Evolutionary conservation across 2,329 filamentous ascomycete species (phyloP).

Genomic region (Trematosphaeria pertusa): DNA sequence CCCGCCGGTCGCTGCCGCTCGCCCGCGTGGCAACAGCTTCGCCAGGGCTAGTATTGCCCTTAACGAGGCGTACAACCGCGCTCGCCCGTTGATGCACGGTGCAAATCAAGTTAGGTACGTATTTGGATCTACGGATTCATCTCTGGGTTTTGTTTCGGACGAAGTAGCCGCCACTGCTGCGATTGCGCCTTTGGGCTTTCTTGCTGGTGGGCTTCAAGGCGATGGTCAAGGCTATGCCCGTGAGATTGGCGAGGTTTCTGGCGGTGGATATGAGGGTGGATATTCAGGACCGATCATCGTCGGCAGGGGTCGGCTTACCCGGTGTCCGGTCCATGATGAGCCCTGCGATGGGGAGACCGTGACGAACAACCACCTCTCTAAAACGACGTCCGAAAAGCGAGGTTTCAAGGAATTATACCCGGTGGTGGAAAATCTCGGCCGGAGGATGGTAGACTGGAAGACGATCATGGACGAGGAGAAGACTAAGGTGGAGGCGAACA

Average conservation of each 20-base stretch:
- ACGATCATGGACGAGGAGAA: conserved; percentile 26
- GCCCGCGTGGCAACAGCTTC: conserved; percentile 16
- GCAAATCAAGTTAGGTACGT: too few species aligned
- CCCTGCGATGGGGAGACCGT: conserved; percentile 26
- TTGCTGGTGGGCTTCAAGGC: too few species aligned
- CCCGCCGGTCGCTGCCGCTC: too few species aligned
- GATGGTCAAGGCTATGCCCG: background rate
- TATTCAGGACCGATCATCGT: too few species aligned
- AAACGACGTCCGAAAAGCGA: background rate
- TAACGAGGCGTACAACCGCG: conserved; percentile 25
- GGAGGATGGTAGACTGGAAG: conserved; percentile 35
- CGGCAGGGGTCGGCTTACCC: too few species aligned
- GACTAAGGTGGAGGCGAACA: conserved; percentile 7
- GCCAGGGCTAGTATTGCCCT: conserved; percentile 15
- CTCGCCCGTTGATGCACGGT: too few species aligned
- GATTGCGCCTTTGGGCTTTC: too few species aligned
- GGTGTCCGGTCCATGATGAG: conserved; percentile 27
- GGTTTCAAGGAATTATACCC: conserved; percentile 31
- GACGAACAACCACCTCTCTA: conserved; percentile 16
- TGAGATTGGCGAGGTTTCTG: background rate
- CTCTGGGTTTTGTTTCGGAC: too few species aligned
- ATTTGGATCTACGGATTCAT: too few species aligned
- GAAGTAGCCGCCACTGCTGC: too few species aligned
- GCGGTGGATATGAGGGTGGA: too few species aligned
- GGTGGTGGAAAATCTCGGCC: conserved; percentile 12